Percentiles rank a stretch among this genome's conserved stretches.
phyloP scores from a whole-genome alignment of 495 filamentous ascomycete genomes.

The Aspergillus leporis region DNA sequence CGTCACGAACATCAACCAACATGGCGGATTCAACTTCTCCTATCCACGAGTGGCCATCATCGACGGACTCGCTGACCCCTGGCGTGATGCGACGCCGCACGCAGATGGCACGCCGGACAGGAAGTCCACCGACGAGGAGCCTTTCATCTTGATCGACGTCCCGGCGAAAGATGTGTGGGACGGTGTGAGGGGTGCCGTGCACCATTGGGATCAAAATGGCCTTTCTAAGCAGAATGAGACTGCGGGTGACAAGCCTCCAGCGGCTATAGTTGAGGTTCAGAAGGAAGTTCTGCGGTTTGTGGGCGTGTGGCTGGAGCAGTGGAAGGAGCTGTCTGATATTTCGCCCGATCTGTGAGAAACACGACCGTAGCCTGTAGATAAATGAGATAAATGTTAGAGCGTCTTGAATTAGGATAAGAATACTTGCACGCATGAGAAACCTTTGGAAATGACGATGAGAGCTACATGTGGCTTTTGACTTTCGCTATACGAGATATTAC shows the following conservation, averaged over 20 bases:
- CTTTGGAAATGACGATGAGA: too few species aligned
- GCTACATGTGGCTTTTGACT: background rate
- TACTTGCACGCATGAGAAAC: too few species aligned
- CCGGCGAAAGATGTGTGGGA: constrained; percentile 23
- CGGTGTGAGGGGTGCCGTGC: constrained; percentile 49
- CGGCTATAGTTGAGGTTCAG: constrained; percentile 55
- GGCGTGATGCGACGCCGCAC: constrained; percentile 66
- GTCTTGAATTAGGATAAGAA: too few species aligned
- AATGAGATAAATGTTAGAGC: too few species aligned
- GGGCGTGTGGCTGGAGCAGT: constrained; percentile 64
- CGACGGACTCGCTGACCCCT: constrained; percentile 69
- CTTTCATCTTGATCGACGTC: constrained; percentile 60
- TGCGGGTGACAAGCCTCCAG: constrained; percentile 49
- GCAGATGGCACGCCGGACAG: constrained; percentile 48
- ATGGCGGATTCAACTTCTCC: constrained; percentile 65
- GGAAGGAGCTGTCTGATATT: constrained; percentile 20
- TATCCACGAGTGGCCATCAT: constrained; percentile 67
- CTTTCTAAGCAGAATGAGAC: constrained; percentile 60
- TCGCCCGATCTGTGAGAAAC: background rate
- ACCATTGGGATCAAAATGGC: constrained; percentile 76
- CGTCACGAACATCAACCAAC: constrained; percentile 60
- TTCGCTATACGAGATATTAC: background rate
- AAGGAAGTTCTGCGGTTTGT: constrained; percentile 58
- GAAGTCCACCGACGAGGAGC: constrained; percentile 55
- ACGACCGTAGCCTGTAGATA: background rate